Conservation (phyloP, 805 yeast genomes). For the Teunomyces panamensis region DNA sequence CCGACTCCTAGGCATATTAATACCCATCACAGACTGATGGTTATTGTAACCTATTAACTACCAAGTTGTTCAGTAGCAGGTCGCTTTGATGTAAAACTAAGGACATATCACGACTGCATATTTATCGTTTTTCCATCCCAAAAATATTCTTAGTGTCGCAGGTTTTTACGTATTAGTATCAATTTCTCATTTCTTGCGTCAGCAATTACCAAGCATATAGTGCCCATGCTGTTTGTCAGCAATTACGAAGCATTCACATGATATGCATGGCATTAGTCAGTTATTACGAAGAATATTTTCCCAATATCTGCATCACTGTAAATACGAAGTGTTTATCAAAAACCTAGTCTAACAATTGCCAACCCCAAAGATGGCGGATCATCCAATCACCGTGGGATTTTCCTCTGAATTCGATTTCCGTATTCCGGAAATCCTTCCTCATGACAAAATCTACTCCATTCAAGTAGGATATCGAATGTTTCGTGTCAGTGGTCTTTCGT, state of each 20-base stretch:
- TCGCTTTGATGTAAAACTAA: too few species aligned
- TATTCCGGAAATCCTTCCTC: conserved; percentile 60
- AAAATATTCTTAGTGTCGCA: too few species aligned
- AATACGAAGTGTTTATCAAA: not conserved
- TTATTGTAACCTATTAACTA: not conserved
- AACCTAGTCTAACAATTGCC: not conserved
- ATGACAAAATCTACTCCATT: conserved; percentile 63
- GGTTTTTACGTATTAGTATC: too few species aligned
- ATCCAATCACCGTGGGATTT: not conserved
- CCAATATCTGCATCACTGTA: not conserved
- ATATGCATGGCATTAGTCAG: not conserved
- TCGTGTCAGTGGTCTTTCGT: conserved; percentile 75
- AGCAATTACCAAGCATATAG: not conserved
- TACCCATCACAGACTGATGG: not conserved
- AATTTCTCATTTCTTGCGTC: not conserved
- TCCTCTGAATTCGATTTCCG: conserved; percentile 34
- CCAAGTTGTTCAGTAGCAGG: too few species aligned
- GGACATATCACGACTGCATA: not conserved
- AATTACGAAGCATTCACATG: not conserved
- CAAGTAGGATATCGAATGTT: conserved; percentile 67
- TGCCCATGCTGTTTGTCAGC: not conserved
- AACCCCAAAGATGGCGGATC: not conserved
- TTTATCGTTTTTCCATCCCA: not conserved
- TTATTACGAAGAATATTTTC: not conserved
- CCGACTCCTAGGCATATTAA: conserved; percentile 25